Conservation (phyloP, 1,284 basidiomycete genomes). For the Cutaneotrichosporon sp. region DNA sequence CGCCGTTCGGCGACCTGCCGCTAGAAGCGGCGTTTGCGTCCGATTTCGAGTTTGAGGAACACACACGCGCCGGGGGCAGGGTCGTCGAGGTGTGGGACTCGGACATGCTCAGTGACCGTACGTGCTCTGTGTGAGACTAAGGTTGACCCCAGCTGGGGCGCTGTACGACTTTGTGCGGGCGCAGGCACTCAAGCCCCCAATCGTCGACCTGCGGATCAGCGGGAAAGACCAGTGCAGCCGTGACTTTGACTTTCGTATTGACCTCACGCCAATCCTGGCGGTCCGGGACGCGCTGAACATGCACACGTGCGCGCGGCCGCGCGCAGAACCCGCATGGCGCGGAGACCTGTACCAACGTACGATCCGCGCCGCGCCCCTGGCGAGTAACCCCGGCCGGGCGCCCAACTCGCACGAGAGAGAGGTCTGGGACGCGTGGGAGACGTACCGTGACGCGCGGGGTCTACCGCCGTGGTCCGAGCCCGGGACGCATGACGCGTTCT, state of each 20-base stretch:
- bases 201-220: slow-evolving; percentile 21
- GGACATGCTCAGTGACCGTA: slow-evolving; percentile 24
- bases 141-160: slow-evolving; percentile 16
- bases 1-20: not conserved
- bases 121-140: slow-evolving; percentile 5
- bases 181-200: slow-evolving; percentile 24
- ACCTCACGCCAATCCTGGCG: slow-evolving; percentile 24
- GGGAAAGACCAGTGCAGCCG: slow-evolving; percentile 17
- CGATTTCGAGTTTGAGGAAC: no score
- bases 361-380: not conserved
- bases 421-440: slow-evolving; percentile 4
- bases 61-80: no score
- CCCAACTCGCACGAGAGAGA: not conserved
- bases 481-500: slow-evolving; percentile 6
- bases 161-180: slow-evolving; percentile 37
- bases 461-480: slow-evolving; percentile 4
- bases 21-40: not conserved
- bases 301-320: slow-evolving; percentile 16
- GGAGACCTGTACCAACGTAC: not conserved
- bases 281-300: slow-evolving; percentile 31
- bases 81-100: no score
- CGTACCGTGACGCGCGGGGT: slow-evolving; percentile 1
- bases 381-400: not conserved
- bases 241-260: slow-evolving; percentile 40
- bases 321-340: slow-evolving; percentile 18